phyloP scores from a whole-genome alignment of 2,329 filamentous ascomycete species.

The Hyphodiscus sp. region DNA sequence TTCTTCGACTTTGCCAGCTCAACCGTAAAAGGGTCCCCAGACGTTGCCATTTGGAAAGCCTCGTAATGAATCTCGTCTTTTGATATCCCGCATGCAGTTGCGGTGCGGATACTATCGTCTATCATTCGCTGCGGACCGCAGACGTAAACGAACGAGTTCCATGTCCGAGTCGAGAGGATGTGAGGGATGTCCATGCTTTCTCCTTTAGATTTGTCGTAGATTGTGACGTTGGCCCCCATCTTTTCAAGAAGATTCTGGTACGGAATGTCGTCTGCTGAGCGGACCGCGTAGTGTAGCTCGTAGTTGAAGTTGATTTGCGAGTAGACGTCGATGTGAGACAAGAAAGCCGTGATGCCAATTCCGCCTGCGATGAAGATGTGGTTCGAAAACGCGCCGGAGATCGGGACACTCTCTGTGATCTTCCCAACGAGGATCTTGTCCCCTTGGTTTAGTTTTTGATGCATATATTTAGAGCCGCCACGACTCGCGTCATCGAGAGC shows the following conservation, averaged over 20 bases:
- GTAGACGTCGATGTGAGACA: conserved; percentile 40
- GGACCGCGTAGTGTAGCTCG: conserved; percentile 53
- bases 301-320: conserved; percentile 42
- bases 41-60: conserved; percentile 46
- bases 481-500: conserved; percentile 48
- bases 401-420: conserved; percentile 43
- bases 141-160: conserved; percentile 53
- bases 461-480: conserved; percentile 56
- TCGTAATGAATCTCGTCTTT: conserved; percentile 53
- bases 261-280: conserved; percentile 44
- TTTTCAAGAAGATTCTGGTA: conserved; percentile 43
- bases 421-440: conserved; percentile 45
- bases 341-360: conserved; percentile 60
- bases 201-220: conserved; percentile 48
- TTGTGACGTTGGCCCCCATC: conserved; percentile 36
- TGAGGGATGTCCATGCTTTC: conserved; percentile 44
- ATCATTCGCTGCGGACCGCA: conserved; percentile 55
- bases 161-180: conserved; percentile 40
- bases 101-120: conserved; percentile 40
- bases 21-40: conserved; percentile 54
- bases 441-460: conserved; percentile 41
- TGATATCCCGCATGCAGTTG: conserved; percentile 37
- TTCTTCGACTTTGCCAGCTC: conserved; percentile 37
- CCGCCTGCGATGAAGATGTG: conserved; percentile 60
- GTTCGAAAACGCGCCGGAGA: conserved; percentile 41